Base-by-base conservation (phyloP, 2,329 filamentous ascomycete species). In the Falciphora oryzae region DNA sequence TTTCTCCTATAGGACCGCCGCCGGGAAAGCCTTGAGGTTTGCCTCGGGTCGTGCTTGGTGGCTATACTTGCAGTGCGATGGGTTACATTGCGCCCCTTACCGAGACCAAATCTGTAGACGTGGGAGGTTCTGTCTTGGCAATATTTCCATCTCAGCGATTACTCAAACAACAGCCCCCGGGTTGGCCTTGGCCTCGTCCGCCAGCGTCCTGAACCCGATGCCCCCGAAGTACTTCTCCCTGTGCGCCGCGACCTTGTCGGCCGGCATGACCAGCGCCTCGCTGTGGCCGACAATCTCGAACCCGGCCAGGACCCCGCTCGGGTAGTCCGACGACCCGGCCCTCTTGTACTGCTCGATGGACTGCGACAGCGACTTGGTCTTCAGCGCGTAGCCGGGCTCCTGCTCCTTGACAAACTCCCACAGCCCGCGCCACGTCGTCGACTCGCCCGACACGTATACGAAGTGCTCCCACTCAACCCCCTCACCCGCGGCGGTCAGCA, bases 341-440 rank as follows among this genome's bases (percentile, higher is more conserved):
- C 4, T 3, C 59, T 27, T 32, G 32, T 35, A 44, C 59, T 61
- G 59, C n/a, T 27, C 25, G 59, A 61, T 28, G 2, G 18, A 35
- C 59, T 61, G 31, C 18, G 59, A 25, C 59, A 61, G 29, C 18
- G 59, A 50, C 59, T 29, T 61, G n/a, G 10, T 56, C 60, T 16
- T 50, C 4, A 62, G 28, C 60, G n/a, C 29, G 35, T 50, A 62
- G 22, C 11, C 60, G 5, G 25, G 35, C 25, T 62, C 60, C 38
- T 11, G n/a, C 35, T 4, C 60, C 4, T 32, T 44, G 6, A 53
- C 18, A 11, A 62, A 28, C 60, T 31, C 35, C 60, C 60, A 62
- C 60, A 62, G 38, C 28, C 25, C 59, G 31, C 64, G 61, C 65
- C 65, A 66, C 13, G 65, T 60, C 28, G 31, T 62, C 11, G 28